These are phyloP conservation scores for Acacia melanoxylon DNA, from an alignment of 306 rosid species.

Conservation along the genomic window DNA sequence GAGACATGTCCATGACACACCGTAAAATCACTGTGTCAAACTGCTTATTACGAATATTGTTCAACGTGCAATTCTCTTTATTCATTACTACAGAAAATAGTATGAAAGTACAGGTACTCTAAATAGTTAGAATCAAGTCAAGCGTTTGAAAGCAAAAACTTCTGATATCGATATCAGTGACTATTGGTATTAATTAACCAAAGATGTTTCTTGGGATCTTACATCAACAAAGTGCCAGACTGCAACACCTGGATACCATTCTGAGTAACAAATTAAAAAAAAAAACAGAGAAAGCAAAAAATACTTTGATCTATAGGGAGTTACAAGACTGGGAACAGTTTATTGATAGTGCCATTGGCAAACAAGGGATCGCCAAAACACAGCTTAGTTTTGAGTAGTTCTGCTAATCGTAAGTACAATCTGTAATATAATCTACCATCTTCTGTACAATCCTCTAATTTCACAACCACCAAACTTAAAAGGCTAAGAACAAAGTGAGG, in stretches of 20 bases:
- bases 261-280: not conserved
- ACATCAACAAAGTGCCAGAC: not conserved
- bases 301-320: conserved; percentile 21
- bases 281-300: not conserved
- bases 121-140: not conserved
- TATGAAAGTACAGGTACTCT: not conserved
- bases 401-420: conserved; percentile 42
- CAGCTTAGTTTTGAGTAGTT: conserved; percentile 40
- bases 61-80: not conserved
- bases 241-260: not conserved
- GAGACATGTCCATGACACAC: not conserved
- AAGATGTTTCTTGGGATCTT: not conserved
- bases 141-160: not conserved
- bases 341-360: conserved; percentile 42
- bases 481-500: conserved; percentile 11
- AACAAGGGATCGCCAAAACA: conserved; percentile 33
- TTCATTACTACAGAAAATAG: not conserved
- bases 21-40: not conserved
- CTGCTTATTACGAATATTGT: not conserved
- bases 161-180: not conserved
- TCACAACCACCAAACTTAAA: conserved; percentile 38
- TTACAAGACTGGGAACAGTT: conserved; percentile 30
- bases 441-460: conserved; percentile 64
- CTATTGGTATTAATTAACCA: not conserved
- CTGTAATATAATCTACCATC: conserved; percentile 39